Evolutionary conservation across 208 protist genomes (phyloP).

Genomic region (Naegleria gruberi): DNA sequence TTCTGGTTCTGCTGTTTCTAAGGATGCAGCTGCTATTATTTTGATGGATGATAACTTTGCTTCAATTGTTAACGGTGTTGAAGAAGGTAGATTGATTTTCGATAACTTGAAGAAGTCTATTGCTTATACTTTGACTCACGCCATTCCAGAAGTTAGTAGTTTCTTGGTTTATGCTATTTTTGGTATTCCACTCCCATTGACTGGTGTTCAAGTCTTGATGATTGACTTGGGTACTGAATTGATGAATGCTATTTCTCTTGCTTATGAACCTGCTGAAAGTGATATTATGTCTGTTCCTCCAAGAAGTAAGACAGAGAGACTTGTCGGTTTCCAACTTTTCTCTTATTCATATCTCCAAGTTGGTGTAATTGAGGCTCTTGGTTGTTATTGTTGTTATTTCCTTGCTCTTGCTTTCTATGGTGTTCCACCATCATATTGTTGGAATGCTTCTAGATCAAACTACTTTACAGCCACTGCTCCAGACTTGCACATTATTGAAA

Average conservation of each 20-base stretch:
- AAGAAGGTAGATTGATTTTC: constrained; percentile 74
- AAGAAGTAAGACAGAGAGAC: constrained; percentile 40
- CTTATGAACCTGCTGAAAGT: constrained; percentile 55
- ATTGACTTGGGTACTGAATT: constrained; percentile 65
- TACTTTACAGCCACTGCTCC: not conserved
- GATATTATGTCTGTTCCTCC: constrained; percentile 61
- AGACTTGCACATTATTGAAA: not conserved
- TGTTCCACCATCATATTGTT: not conserved
- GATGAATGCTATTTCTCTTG: constrained; percentile 50
- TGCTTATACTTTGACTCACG: constrained; percentile 57
- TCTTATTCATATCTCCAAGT: constrained; percentile 58
- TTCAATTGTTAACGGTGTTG: constrained; percentile 67
- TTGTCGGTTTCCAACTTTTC: constrained; percentile 52
- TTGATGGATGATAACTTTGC: constrained; percentile 81
- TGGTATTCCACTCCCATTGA: constrained; percentile 49
- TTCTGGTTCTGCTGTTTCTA: constrained; percentile 52
- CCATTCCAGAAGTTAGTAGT: constrained; percentile 55
- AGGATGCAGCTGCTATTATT: constrained; percentile 65
- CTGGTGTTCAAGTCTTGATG: constrained; percentile 54
- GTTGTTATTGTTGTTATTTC: constrained; percentile 53
- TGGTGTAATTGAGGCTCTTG: constrained; percentile 50
- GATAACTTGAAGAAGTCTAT: constrained; percentile 81
- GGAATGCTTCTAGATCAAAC: not conserved
- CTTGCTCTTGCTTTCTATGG: constrained; percentile 35
- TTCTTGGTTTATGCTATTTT: constrained; percentile 49